Evolutionary conservation across 257 asterid genomes (phyloP), one percentile per base, ranked within the genome.

Genomic region (Salvia rosmarinus): DNA sequence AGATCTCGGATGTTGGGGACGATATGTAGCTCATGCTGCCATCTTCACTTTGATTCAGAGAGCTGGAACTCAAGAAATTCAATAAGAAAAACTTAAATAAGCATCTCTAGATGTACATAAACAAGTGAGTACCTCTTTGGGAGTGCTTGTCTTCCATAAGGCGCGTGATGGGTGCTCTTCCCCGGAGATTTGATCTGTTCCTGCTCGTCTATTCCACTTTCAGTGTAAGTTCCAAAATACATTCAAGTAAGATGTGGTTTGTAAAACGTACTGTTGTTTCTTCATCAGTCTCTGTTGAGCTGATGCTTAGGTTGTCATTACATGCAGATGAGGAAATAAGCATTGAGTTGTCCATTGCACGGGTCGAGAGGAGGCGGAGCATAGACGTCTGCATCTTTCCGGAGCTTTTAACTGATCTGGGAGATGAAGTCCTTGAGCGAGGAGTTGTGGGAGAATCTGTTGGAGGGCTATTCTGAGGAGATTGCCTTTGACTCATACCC

Each of bases 361-460:
- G 88, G 25, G 85, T 77, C 42, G 96, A 85, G 58, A 84, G 81
- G 67, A 90, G 88, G 28, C 92, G 88, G 43, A 85, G 59, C 75
- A 87, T 72, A 17, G 95, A 77, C 14, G 84, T 55, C 59, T 74
- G 77, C 17, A 66, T 75, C 76, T 84, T 84, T 61, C 79, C 76
- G 19, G 78, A 52, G 75, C 58, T 80, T 37, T 42, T 77, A 65
- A 73, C 79, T 47, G 65, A 17, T 70, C 67, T 79, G 30, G 90
- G 85, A 75, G 97, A 82, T 43, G 87, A 70, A 61, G 50, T 82
- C 75, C 66, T 82, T 17, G 75, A 56, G 50, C 86, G 72, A 74
- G 67, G 73, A 66, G 80, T 68, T 43, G 54, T 65, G 0, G 93
- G 95, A 75, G 91, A 84, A 37, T 81, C 81, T 56, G 76, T 16